phyloP scores from a whole-genome alignment of 306 rosid genomes.

The Lablab purpureus region DNA sequence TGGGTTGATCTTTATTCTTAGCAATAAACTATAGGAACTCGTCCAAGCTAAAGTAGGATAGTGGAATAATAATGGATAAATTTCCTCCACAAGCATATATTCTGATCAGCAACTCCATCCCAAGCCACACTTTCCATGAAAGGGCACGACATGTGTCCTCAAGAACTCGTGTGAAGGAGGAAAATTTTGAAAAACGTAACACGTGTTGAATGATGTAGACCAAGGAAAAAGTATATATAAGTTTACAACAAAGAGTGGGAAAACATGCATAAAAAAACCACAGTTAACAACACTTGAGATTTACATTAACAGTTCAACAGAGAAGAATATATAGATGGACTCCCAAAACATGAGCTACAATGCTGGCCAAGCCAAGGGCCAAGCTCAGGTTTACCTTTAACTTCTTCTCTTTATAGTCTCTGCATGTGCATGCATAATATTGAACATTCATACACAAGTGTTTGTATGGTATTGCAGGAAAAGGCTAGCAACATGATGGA shows the following conservation, averaged over 20 bases:
- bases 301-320: background rate
- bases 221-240: conserved; percentile 34
- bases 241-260: background rate
- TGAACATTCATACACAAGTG: background rate
- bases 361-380: conserved; percentile 72
- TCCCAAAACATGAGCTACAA: conserved; percentile 50
- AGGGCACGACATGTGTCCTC: background rate
- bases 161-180: background rate
- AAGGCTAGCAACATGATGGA: conserved; percentile 63
- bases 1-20: too few species aligned
- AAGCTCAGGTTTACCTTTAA: conserved; percentile 50
- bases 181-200: background rate
- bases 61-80: background rate
- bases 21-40: too few species aligned
- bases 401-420: too few species aligned
- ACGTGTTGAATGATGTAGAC: background rate
- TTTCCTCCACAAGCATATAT: background rate
- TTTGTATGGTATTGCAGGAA: conserved; percentile 53
- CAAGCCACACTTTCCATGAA: background rate
- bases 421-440: background rate
- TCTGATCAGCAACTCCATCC: background rate
- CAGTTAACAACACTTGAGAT: conserved; percentile 9
- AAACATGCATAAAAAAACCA: background rate
- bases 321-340: conserved; percentile 44
- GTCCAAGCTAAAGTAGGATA: background rate